Base-by-base conservation (phyloP, 108 stramenopile genomes). In the Fragilaria crotonensis region DNA sequence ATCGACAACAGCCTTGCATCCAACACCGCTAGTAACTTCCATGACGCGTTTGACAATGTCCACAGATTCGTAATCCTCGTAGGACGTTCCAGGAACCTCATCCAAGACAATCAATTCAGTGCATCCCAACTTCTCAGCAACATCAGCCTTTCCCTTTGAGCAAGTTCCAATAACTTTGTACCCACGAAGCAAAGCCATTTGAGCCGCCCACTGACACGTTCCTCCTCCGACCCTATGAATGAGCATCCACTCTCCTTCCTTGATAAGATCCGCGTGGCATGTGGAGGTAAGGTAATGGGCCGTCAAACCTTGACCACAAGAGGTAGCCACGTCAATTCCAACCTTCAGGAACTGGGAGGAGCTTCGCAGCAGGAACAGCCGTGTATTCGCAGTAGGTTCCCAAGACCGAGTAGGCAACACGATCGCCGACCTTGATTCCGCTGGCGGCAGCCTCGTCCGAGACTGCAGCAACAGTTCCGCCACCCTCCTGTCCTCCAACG, bases 151-250 rank as follows among this genome's bases (percentile, higher is more conserved):
- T 46, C 78, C 78, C 51, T 79, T 72, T 45, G 79, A 68, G 27
- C 70, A 62, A 18, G 89, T 89, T 53, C 93, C 93, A 66, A 90
- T 89, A 25, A 90, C 89, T 47, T 74, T 79, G 73, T 69, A 86
- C 62, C 93, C 93, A 7, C 73, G 68, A n/a, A 81, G 29, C 71
- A 83, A 80, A 57, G 84, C 84, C 81, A 94, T 87, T 64, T 88
- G 88, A 17, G 84, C 86, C 5, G 88, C 83, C 81, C 86, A 84
- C 63, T 90, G 88, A 56, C 88, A 79, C 11, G 93, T 90, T 23
- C 87, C 93, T 25, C 88, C 79, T 2, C 81, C 93, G 31, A 87
- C 89, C 33, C 83, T 79, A 61, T 90, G 80, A 47, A 90, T 75
- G 25, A 90, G 49, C 20, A 73, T 73, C 89, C 89, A 90, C 57